Conservation (phyloP, 805 yeast species). For the Hagleromyces aurorensis region DNA sequence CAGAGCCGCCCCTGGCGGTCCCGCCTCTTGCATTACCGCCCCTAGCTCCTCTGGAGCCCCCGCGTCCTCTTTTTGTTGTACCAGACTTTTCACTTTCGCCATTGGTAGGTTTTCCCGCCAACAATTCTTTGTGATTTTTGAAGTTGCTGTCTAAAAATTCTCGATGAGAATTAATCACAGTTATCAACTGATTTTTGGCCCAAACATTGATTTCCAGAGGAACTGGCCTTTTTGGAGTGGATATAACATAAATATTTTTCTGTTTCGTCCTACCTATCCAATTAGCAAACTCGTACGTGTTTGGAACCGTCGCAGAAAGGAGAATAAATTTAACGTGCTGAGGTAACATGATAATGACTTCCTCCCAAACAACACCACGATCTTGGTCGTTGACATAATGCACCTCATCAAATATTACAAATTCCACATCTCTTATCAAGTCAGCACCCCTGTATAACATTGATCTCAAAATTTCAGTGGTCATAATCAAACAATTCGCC, state of each 20-base stretch:
- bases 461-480: conserved; percentile 90
- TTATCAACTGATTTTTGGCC: conserved; percentile 68
- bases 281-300: conserved; percentile 92
- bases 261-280: conserved; percentile 98
- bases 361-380: conserved; percentile 99
- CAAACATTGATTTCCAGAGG: conserved; percentile 83
- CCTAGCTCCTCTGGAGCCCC: conserved; percentile 36
- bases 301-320: conserved; percentile 97
- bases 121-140: conserved; percentile 46
- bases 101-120: conserved; percentile 37
- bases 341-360: conserved; percentile 94
- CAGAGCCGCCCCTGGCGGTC: conserved; percentile 8
- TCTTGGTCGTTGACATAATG: conserved; percentile 96
- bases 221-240: conserved; percentile 94
- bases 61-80: conserved; percentile 36
- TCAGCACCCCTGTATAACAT: conserved; percentile 98
- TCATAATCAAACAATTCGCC: conserved; percentile 94
- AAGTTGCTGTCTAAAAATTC: conserved; percentile 61
- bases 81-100: conserved; percentile 33
- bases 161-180: conserved; percentile 67
- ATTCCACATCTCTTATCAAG: conserved; percentile 91
- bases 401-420: conserved; percentile 95
- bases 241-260: conserved; percentile 91
- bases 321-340: conserved; percentile 90
- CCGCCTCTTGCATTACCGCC: conserved; percentile 23